phyloP scores from a whole-genome alignment of 139 green algal genomes.

The Pedinophyceae sp. region DNA sequence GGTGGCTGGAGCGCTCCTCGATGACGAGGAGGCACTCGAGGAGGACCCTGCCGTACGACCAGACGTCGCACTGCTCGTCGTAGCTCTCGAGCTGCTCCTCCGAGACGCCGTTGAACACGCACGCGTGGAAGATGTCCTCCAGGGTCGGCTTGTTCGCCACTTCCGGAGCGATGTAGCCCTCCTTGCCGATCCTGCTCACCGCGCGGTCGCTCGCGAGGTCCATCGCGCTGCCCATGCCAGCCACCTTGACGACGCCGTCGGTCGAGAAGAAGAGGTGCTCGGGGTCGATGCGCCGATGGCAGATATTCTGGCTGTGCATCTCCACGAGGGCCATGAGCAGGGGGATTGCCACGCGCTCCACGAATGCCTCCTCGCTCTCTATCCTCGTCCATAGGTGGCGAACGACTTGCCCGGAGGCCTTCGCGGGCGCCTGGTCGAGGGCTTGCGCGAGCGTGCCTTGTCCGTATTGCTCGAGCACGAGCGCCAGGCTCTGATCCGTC shows the following conservation, averaged over 20 bases:
- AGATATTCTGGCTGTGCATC: neutral
- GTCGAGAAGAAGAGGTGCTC: neutral
- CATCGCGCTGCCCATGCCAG: neutral
- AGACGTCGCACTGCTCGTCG: neutral
- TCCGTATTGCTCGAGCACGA: neutral
- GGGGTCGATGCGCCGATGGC: neutral
- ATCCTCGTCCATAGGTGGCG: neutral
- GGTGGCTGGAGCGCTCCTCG: neutral
- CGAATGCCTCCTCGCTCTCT: neutral
- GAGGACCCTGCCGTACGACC: neutral
- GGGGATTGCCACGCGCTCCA: neutral
- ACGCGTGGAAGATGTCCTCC: neutral
- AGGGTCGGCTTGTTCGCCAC: slow-evolving; percentile 2
- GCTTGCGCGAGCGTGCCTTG: neutral
- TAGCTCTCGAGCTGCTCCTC: neutral
- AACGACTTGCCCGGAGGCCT: neutral
- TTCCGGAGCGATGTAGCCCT: slow-evolving; percentile 1
- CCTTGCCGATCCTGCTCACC: neutral
- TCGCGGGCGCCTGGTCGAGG: neutral
- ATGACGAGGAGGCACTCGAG: neutral
- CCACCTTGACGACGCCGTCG: neutral
- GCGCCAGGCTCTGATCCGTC: neutral
- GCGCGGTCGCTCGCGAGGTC: neutral
- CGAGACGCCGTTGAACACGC: neutral
- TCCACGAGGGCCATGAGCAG: neutral